Conservation (phyloP, 148 eudicot species). For the Fagopyrum homotropicum region DNA sequence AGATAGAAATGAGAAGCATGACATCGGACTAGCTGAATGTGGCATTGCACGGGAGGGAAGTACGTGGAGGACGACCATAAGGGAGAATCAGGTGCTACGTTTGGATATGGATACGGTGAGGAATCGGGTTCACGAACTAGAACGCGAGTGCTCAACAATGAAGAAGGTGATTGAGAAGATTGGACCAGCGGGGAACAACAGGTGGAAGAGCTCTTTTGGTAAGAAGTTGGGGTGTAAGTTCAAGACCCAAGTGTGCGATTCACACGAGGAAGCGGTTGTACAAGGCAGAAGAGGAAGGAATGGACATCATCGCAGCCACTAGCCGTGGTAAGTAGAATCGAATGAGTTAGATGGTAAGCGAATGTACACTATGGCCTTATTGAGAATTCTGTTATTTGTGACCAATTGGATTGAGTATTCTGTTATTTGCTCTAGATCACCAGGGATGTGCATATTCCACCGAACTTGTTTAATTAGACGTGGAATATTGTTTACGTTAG, state of each 20-base stretch:
- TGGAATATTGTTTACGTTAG: neutral
- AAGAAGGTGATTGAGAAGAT: slow-evolving; percentile 64
- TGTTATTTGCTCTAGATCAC: neutral
- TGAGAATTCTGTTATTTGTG: no score
- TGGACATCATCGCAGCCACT: slow-evolving; percentile 9
- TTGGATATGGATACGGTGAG: slow-evolving; percentile 88
- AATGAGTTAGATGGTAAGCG: no score
- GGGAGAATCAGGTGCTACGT: slow-evolving; percentile 74
- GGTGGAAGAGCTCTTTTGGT: slow-evolving; percentile 34
- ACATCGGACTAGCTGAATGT: neutral
- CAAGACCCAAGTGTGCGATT: slow-evolving; percentile 93
- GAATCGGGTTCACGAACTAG: slow-evolving; percentile 76
- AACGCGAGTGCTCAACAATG: slow-evolving; percentile 80
- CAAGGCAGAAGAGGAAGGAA: slow-evolving; percentile 37
- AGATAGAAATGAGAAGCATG: neutral
- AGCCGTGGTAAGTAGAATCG: neutral
- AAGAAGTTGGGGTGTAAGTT: slow-evolving; percentile 83
- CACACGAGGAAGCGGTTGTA: slow-evolving; percentile 70
- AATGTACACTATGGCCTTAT: no score
- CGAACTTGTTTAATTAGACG: neutral
- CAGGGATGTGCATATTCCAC: neutral
- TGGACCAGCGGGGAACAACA: slow-evolving; percentile 22
- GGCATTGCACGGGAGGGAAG: neutral
- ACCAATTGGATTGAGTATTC: no score
- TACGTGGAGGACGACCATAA: slow-evolving; percentile 52